Base-by-base conservation (phyloP, 768 basidiomycete genomes). In the Rhodotorula toruloides region DNA sequence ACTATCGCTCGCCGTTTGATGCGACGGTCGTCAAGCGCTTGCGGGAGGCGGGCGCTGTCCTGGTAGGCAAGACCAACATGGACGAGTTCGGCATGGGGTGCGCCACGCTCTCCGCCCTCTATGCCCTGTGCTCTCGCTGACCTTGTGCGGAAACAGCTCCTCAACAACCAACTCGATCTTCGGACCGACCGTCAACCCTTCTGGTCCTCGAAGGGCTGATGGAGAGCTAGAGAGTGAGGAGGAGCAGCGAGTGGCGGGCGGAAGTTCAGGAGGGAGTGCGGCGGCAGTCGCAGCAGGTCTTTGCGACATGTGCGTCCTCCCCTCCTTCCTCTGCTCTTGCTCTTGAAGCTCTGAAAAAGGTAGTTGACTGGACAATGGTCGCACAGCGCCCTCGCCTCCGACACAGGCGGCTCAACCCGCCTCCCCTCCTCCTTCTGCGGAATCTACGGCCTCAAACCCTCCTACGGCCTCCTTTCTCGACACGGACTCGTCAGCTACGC, bases 61-160 rank as follows among this genome's bases (percentile, higher is more conserved):
- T 97, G 17, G 74, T 88, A 3, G 94, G 91, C 2, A 96, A 96
- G 78, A 87, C 92, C 1, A 93, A 94, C 75, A 90, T 91, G 77
- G 94, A 99, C 76, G 93, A 98, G 78, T 98, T 98, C 77, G 94
- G 94, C 2, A 98, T 98, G 94, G 94, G 94, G 87, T 92, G 63
- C 27, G 85, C 77, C 46, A 13, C 47, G 21, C 9, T 16, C 40
- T 19, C 25, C 27, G 22, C 12, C 5, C 29, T 36, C 19, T n/a
- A n/a, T n/a, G n/a, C 11, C n/a, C 31, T 34, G 19, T 34, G 40
- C 37, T 52, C 17, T 44, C 11, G 39, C 46, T 67, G 31, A 42
- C 7, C 31, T 40, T 31, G 53, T 40, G 21, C 16, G 27, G 7
- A 22, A 11, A 2, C 67, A 90, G 88, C 25, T 97, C 91, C 4